phyloP scores from a whole-genome alignment of 352 stramenopile genomes.

The Pythium guiyangense region DNA sequence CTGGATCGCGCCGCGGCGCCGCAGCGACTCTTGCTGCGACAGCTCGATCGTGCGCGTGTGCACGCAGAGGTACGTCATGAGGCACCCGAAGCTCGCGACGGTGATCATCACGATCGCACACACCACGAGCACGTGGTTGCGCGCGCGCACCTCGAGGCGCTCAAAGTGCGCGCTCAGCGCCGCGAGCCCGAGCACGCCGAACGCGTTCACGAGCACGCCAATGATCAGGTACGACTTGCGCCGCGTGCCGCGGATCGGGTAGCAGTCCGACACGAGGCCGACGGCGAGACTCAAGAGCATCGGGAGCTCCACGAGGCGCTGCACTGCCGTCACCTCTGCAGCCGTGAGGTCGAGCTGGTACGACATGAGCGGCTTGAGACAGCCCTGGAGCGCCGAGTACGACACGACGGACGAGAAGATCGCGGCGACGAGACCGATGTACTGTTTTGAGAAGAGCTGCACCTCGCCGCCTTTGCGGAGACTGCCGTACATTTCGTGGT shows the following conservation, averaged over 20 bases:
- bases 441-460: constrained; percentile 30
- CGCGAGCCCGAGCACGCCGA: constrained; percentile 17
- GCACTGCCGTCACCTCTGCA: constrained; percentile 15
- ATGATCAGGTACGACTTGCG: constrained; percentile 76
- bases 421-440: constrained; percentile 29
- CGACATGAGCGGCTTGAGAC: constrained; percentile 23
- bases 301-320: constrained; percentile 46
- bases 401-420: constrained; percentile 43
- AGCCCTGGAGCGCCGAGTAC: constrained; percentile 23
- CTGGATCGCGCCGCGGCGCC: constrained; percentile 25
- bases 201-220: constrained; percentile 28
- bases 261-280: constrained; percentile 70
- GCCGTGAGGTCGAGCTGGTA: constrained; percentile 21
- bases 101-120: constrained; percentile 20
- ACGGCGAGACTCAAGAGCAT: constrained; percentile 76
- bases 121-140: constrained; percentile 13
- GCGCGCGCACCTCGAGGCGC: constrained; percentile 2
- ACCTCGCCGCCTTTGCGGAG: constrained; percentile 36
- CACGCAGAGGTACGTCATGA: constrained; percentile 25
- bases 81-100: constrained; percentile 19
- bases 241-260: constrained; percentile 72
- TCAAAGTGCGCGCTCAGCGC: constrained; percentile 20
- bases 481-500: constrained; percentile 43
- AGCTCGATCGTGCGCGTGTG: constrained; percentile 39
- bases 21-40: constrained; percentile 33